phyloP scores from a whole-genome alignment of 305 asterid species.

The Galium porrigens region DNA sequence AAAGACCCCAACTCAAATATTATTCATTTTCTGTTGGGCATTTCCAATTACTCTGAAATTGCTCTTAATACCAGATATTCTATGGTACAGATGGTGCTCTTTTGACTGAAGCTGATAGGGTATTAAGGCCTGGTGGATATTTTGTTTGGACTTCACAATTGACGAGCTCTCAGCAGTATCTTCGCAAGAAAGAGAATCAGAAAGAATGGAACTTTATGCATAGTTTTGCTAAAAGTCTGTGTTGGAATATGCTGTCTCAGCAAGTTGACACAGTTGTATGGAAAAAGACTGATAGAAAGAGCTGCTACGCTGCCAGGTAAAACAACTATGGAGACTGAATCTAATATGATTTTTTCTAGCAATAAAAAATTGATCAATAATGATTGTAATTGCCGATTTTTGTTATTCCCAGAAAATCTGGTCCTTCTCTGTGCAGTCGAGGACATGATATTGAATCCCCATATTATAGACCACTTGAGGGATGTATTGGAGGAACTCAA shows the following conservation, averaged over 20 bases:
- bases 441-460: constrained; percentile 74
- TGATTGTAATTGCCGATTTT: background rate
- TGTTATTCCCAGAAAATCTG: constrained; percentile 49
- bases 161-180: constrained; percentile 37
- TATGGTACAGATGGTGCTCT: constrained; percentile 55
- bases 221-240: constrained; percentile 49
- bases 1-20: background rate
- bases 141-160: constrained; percentile 96
- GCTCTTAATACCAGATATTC: background rate
- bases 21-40: background rate
- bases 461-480: constrained; percentile 67
- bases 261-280: constrained; percentile 91
- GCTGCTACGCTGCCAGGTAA: constrained; percentile 64
- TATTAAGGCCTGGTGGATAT: constrained; percentile 95
- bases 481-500: constrained; percentile 82
- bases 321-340: constrained; percentile 6
- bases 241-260: constrained; percentile 87
- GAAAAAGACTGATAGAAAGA: constrained; percentile 70
- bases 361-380: background rate
- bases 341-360: background rate
- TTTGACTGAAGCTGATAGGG: constrained; percentile 77
- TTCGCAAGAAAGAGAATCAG: constrained; percentile 56
- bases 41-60: background rate
- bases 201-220: constrained; percentile 76
- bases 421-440: constrained; percentile 59